phyloP scores from a whole-genome alignment of 1,284 basidiomycete species.

The Ustilago xerochloae region DNA sequence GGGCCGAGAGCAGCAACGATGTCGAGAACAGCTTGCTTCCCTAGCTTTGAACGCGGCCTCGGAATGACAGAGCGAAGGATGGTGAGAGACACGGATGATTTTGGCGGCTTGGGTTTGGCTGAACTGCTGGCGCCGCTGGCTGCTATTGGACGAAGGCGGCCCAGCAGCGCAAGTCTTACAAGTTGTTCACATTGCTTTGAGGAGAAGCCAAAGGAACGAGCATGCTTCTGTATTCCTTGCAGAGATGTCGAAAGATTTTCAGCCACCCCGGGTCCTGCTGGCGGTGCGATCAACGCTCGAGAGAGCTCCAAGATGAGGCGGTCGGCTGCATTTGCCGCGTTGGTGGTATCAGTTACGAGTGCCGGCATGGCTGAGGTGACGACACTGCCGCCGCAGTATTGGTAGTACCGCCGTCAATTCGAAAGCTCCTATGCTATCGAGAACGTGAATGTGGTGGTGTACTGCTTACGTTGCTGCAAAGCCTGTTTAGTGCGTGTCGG shows the following conservation, averaged over 20 bases:
- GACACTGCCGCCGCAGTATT: neutral
- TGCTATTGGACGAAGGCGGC: slow-evolving; percentile 12
- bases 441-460: too few species aligned
- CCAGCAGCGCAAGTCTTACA: slow-evolving; percentile 32
- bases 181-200: slow-evolving; percentile 42
- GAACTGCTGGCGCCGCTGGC: slow-evolving; percentile 13
- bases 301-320: slow-evolving; percentile 28
- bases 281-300: slow-evolving; percentile 18
- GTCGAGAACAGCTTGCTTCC: slow-evolving; percentile 33
- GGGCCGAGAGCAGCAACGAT: slow-evolving; percentile 37
- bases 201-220: slow-evolving; percentile 31
- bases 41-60: slow-evolving; percentile 21
- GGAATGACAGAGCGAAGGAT: slow-evolving; percentile 42
- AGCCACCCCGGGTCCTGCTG: slow-evolving; percentile 6
- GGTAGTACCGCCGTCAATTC: too few species aligned
- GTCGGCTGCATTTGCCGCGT: slow-evolving; percentile 19
- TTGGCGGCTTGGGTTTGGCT: slow-evolving; percentile 27
- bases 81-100: slow-evolving; percentile 27
- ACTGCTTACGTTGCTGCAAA: too few species aligned
- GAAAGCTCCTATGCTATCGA: too few species aligned
- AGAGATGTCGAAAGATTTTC: slow-evolving; percentile 13
- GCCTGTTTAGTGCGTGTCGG: too few species aligned
- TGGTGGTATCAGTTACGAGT: slow-evolving; percentile 6
- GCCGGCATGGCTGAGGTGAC: slow-evolving; percentile 21
- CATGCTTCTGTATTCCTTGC: slow-evolving; percentile 21